A percentile compares a stretch with the other conserved stretches of the same genome.
phyloP scores from a whole-genome alignment of 176 grass and related monocot genomes.

The Cenchrus fungigraminus region DNA sequence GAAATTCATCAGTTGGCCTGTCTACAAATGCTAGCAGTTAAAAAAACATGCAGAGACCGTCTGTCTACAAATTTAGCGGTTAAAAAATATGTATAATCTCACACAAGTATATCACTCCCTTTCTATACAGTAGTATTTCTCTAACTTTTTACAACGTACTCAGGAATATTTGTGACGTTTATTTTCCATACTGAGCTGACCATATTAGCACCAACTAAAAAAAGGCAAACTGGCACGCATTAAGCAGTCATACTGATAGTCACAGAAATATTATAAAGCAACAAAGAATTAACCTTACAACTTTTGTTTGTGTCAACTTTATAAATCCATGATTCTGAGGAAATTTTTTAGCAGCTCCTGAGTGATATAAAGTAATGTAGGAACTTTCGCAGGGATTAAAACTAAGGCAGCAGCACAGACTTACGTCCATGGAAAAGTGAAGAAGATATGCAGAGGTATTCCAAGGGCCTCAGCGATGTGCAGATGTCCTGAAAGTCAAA shows the following conservation, averaged over 20 bases:
- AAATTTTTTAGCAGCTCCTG: constrained; percentile 22
- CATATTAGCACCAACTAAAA: background rate
- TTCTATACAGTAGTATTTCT: background rate
- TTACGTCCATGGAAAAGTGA: constrained; percentile 99
- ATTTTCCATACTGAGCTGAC: background rate
- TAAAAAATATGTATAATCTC: background rate
- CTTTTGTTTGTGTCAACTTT: constrained; percentile 1
- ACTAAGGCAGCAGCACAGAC: constrained; percentile 42
- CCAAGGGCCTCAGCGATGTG: constrained; percentile 98
- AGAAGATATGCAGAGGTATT: constrained; percentile 93
- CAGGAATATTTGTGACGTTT: constrained; percentile 4
- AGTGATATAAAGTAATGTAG: background rate
- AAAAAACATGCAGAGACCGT: constrained; percentile 13
- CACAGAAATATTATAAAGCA: background rate
- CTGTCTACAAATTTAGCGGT: background rate
- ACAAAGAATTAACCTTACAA: constrained; percentile 2
- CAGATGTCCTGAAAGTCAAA: constrained; percentile 73
- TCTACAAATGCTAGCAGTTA: constrained; percentile 78
- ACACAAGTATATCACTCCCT: constrained; percentile 17
- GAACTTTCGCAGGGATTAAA: background rate
- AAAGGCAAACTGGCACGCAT: background rate
- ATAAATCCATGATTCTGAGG: background rate
- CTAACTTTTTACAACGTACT: constrained; percentile 22
- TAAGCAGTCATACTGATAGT: constrained; percentile 4
- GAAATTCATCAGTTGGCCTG: constrained; percentile 99